Percentiles rank a stretch among this genome's conserved stretches.
Conservation (phyloP, 495 filamentous ascomycete species). For the Copromyces sp. region DNA sequence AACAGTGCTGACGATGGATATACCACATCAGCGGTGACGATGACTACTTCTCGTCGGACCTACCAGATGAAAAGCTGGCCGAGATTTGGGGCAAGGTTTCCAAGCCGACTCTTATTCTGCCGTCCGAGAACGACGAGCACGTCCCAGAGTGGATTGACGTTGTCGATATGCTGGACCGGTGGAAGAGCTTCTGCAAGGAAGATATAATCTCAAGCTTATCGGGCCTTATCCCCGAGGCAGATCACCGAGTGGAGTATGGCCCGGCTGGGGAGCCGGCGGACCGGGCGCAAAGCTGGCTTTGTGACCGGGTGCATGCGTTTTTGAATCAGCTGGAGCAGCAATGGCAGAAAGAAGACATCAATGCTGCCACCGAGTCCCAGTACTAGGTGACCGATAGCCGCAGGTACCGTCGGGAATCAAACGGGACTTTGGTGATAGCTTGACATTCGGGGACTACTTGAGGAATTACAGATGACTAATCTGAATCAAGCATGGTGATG, state of each 20-base stretch:
- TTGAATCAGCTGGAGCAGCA: conserved; percentile 11
- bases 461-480: background rate
- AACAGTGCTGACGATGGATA: background rate
- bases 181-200: conserved; percentile 35
- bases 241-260: conserved; percentile 29
- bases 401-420: background rate
- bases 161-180: conserved; percentile 48
- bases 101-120: conserved; percentile 53
- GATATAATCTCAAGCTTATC: conserved; percentile 31
- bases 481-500: background rate
- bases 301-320: conserved; percentile 28
- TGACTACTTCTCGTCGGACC: conserved; percentile 80
- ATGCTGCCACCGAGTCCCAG: background rate
- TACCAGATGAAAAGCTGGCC: conserved; percentile 46
- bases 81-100: conserved; percentile 52
- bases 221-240: conserved; percentile 33
- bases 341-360: background rate
- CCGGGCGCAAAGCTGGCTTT: conserved; percentile 28
- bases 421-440: background rate
- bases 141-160: conserved; percentile 56
- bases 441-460: background rate
- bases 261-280: background rate
- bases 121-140: conserved; percentile 64
- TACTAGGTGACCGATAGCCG: background rate
- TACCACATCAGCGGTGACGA: conserved; percentile 50